Conservation (phyloP, 108 stramenopile genomes). For the Stephanodiscus minutulus region DNA sequence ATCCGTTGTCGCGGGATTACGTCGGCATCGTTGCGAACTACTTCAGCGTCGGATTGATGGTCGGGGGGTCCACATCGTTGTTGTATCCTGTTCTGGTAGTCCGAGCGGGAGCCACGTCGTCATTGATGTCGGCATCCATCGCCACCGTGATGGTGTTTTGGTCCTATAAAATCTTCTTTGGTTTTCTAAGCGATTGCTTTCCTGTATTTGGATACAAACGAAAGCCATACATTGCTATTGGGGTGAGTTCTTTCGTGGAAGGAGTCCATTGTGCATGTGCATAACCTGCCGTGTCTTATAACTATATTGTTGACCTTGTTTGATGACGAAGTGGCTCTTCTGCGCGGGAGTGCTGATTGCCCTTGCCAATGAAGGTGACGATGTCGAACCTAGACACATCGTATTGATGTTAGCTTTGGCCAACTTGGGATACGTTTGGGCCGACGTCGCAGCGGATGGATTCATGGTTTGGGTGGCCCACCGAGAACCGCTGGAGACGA, state of each 20-base stretch:
- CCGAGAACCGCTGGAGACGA: slow-evolving; percentile 49
- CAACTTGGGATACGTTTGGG: slow-evolving; percentile 48
- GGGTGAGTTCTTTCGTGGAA: slow-evolving; percentile 23
- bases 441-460: slow-evolving; percentile 51
- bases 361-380: slow-evolving; percentile 40
- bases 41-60: slow-evolving; percentile 53
- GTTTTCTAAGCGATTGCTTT: slow-evolving; percentile 53
- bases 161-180: slow-evolving; percentile 57
- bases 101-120: slow-evolving; percentile 37
- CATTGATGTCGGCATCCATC: slow-evolving; percentile 38
- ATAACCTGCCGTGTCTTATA: too few species aligned
- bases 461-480: slow-evolving; percentile 60
- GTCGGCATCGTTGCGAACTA: slow-evolving; percentile 49
- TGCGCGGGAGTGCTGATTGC: slow-evolving; percentile 36
- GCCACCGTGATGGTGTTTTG: slow-evolving; percentile 52
- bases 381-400: slow-evolving; percentile 26
- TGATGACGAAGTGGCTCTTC: slow-evolving; percentile 25
- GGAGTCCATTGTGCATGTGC: too few species aligned
- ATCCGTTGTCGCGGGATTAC: slow-evolving; percentile 49
- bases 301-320: neutral
- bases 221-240: slow-evolving; percentile 56
- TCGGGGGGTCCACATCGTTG: slow-evolving; percentile 42
- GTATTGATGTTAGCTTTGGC: slow-evolving; percentile 43
- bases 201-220: slow-evolving; percentile 57
- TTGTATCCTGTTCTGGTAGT: slow-evolving; percentile 54